These are phyloP conservation scores for Platismatia glauca DNA, from an alignment of 495 filamentous ascomycete genomes.

Conservation along the genomic window DNA sequence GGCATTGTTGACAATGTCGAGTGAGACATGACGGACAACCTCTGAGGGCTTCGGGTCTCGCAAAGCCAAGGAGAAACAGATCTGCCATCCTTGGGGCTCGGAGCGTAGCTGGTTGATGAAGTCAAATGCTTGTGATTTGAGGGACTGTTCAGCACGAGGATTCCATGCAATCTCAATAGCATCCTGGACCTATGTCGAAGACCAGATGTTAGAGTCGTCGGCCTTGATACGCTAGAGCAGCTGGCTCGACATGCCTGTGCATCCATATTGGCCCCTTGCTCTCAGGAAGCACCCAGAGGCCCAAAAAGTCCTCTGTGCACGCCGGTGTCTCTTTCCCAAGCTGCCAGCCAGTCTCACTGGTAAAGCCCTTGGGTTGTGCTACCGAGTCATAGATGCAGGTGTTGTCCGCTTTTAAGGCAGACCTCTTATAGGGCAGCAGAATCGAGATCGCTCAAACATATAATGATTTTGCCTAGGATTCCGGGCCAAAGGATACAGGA, in stretches of 20 bases:
- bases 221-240: not conserved
- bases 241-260: constrained; percentile 14
- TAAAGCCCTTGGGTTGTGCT: constrained; percentile 9
- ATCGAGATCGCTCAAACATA: not conserved
- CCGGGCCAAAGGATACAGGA: no score
- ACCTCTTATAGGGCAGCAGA: not conserved
- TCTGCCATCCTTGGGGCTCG: constrained; percentile 74
- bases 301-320: not conserved
- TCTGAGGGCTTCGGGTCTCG: constrained; percentile 71
- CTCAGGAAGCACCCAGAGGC: not conserved
- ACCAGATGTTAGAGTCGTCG: constrained; percentile 1
- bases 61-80: constrained; percentile 76
- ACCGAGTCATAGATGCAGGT: constrained; percentile 17
- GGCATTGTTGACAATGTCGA: constrained; percentile 88
- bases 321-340: not conserved
- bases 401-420: constrained; percentile 12
- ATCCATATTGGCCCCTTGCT: constrained; percentile 5
- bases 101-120: constrained; percentile 73
- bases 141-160: constrained; percentile 57
- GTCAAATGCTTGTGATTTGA: constrained; percentile 79
- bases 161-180: constrained; percentile 88
- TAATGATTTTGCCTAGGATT: not conserved
- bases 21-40: constrained; percentile 72
- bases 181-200: constrained; percentile 62
- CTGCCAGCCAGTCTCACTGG: not conserved